Conservation (phyloP, 768 basidiomycete species). For the Leccinum broughii region DNA sequence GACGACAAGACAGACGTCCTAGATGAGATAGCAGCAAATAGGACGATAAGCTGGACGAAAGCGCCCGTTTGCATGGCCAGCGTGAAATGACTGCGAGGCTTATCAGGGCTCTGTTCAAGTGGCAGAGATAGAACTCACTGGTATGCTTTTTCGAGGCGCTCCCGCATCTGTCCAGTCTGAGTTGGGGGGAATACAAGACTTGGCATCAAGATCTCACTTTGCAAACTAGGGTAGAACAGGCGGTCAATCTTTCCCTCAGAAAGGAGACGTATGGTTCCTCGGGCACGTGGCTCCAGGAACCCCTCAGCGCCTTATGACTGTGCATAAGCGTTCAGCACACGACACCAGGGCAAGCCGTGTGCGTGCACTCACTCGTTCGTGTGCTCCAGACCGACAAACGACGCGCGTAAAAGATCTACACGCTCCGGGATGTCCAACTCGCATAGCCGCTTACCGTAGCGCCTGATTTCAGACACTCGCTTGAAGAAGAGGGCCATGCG, state of each 20-base stretch:
- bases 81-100: slow-evolving; percentile 50
- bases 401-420: slow-evolving; percentile 28
- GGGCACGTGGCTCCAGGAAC: slow-evolving; percentile 67
- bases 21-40: slow-evolving; percentile 60
- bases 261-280: slow-evolving; percentile 35
- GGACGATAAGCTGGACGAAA: slow-evolving; percentile 67
- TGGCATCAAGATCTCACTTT: slow-evolving; percentile 40
- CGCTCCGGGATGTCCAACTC: slow-evolving; percentile 20
- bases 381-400: slow-evolving; percentile 30
- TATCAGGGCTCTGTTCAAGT: not conserved
- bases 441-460: slow-evolving; percentile 33
- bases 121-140: slow-evolving; percentile 38
- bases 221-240: slow-evolving; percentile 41
- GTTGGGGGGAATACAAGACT: not conserved
- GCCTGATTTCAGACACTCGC: slow-evolving; percentile 59
- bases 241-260: slow-evolving; percentile 37
- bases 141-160: slow-evolving; percentile 51
- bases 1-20: slow-evolving; percentile 49
- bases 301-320: slow-evolving; percentile 55
- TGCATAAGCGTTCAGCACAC: not conserved
- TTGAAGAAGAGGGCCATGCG: slow-evolving; percentile 57
- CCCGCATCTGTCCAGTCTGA: slow-evolving; percentile 41
- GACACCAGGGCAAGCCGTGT: not conserved
- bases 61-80: slow-evolving; percentile 71
- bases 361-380: slow-evolving; percentile 24